Evolutionary conservation across 768 basidiomycete species (phyloP).

Genomic region (Tylopilus cervinicoccineus): DNA sequence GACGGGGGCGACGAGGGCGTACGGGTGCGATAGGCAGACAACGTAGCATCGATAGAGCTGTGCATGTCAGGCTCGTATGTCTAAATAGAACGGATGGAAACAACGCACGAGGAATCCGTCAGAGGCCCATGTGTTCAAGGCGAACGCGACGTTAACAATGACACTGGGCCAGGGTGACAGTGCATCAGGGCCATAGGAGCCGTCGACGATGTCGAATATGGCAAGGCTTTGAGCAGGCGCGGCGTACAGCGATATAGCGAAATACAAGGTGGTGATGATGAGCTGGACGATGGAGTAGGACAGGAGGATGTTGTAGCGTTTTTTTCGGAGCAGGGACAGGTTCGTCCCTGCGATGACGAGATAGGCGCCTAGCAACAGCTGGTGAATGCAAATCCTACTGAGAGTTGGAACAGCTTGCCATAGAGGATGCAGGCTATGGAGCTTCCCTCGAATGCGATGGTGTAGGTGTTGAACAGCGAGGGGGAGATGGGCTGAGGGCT

Average conservation of each 20-base stretch:
- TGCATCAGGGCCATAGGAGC: conserved; percentile 4
- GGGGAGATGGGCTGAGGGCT: conserved; percentile 2
- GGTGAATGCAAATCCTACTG: not conserved
- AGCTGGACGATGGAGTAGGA: conserved; percentile 14
- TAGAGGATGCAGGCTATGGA: conserved; percentile 19
- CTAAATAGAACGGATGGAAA: not conserved
- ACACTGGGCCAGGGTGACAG: conserved; percentile 18
- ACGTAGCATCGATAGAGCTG: conserved; percentile 24
- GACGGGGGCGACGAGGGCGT: not conserved
- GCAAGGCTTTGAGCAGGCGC: conserved; percentile 13
- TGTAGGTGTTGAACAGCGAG: conserved; percentile 15
- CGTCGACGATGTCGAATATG: conserved; percentile 5
- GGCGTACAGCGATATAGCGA: conserved; percentile 17
- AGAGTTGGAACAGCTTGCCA: conserved; percentile 2
- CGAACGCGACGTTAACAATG: conserved; percentile 7
- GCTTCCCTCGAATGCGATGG: conserved; percentile 20
- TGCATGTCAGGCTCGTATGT: not conserved
- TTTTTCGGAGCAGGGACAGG: conserved; percentile 11
- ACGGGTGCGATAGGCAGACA: conserved; percentile 12
- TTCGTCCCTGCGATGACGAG: conserved; percentile 11
- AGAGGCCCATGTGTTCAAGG: conserved; percentile 21
- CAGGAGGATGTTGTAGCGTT: conserved; percentile 15
- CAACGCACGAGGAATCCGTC: conserved; percentile 23
- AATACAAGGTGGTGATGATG: conserved; percentile 15
- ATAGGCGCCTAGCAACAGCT: conserved; percentile 10